Evolutionary conservation across 495 filamentous ascomycete species (phyloP).

Genomic region (Amorphotheca resinae): DNA sequence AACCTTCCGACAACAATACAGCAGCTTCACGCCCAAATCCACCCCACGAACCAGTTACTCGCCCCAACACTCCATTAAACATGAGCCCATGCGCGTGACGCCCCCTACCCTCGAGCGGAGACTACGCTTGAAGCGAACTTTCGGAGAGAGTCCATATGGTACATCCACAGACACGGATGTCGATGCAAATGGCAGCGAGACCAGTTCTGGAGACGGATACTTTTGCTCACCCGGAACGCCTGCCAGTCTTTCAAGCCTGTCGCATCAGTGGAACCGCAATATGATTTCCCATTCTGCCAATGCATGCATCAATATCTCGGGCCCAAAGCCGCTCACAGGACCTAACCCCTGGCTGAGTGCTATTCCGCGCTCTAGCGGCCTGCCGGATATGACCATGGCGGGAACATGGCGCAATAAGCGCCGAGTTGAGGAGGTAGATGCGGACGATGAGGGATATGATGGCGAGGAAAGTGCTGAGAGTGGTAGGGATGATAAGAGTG

Average conservation of each 20-base stretch:
- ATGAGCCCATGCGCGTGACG: conserved; percentile 1
- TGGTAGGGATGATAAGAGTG: conserved; percentile 18
- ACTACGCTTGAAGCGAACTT: conserved; percentile 16
- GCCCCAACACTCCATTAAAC: conserved; percentile 4
- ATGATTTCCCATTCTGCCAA: conserved; percentile 15
- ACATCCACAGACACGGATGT: conserved; percentile 28
- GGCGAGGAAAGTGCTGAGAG: conserved; percentile 10
- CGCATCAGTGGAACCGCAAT: conserved; percentile 19
- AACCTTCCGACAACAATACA: conserved; percentile 26
- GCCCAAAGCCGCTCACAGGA: neutral
- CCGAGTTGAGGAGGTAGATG: conserved; percentile 13
- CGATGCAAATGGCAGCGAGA: conserved; percentile 16
- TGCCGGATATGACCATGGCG: conserved; percentile 5
- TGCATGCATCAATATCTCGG: conserved; percentile 9
- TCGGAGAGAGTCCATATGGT: conserved; percentile 21
- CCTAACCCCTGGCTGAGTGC: conserved; percentile 31
- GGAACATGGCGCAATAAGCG: conserved; percentile 12
- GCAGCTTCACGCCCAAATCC: conserved; percentile 5
- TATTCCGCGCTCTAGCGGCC: conserved; percentile 25
- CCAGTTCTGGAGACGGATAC: conserved; percentile 17
- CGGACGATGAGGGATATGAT: conserved; percentile 15
- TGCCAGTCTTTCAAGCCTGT: conserved; percentile 6
- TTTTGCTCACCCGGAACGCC: conserved; percentile 22
- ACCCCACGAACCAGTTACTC: neutral
- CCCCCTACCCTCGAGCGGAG: conserved; percentile 11